Base-by-base conservation (phyloP, 331 rosid species). In the Cydonia oblonga region DNA sequence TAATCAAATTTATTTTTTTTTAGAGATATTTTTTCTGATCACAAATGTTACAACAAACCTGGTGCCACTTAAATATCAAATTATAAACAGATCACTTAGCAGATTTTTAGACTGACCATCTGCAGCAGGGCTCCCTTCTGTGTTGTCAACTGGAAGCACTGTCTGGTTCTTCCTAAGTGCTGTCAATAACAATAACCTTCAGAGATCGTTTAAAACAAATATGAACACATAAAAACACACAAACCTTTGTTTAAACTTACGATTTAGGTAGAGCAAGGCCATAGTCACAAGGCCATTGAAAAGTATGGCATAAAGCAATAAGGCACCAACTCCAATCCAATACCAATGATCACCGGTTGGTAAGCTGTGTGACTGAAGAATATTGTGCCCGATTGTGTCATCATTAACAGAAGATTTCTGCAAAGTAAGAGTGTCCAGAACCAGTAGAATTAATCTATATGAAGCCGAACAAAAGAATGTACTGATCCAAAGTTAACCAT, bases 191-290 rank as follows among this genome's bases (percentile, higher is more conserved):
- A 54, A 68, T 16, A 61, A 24, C 56, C 44, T 58, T 49, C 53
- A 29, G 38, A 46, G 35, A 61, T 69, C 23, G 33, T 11, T 40
- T 20, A 18, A 61, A 71, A 63, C 15, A 61, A 70, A 64, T 13
- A 63, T 66, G 5, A 61, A 33, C 25, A 38, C 33, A 61, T 58
- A 70, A 29, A 57, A 38, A 20, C 25, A 20, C 3, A 19, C n/a
- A 54, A 67, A 35, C 16, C 10, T 24, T 18, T 8, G 4, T 74
- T 42, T 20, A 42, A 63, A 86, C 97, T 85, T 81, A 90, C 98
- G 93, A n/a, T 89, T 83, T 62, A 93, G 92, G 79, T 85, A 84
- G 73, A 86, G 42, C 83, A 93, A 77, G 56, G 92, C 86, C 84
- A 79, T 20, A 76, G 87, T 89, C 81, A 87, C 81, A 42, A 86